Evolutionary conservation across 345 rosid species (phyloP).

Genomic region (Acer saccharum): DNA sequence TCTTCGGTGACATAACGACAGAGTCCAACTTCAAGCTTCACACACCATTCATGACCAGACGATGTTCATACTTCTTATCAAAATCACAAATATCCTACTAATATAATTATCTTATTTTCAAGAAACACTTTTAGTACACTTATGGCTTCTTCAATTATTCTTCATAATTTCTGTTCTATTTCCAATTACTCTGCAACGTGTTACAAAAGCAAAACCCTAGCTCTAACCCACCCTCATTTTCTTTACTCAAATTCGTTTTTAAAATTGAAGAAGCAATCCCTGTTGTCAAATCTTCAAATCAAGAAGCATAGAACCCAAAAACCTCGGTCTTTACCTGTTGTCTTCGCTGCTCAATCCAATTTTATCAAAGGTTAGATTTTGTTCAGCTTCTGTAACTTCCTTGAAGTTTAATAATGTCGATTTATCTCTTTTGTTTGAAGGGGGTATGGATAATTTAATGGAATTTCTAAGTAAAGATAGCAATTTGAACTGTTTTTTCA

Average conservation of each 20-base stretch:
- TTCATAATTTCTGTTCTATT: constrained; percentile 21
- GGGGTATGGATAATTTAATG: background rate
- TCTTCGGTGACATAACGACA: background rate
- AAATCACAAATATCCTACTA: background rate
- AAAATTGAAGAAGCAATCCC: constrained; percentile 28
- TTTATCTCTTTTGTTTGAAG: background rate
- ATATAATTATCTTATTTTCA: background rate
- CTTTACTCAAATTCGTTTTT: constrained; percentile 31
- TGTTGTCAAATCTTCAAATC: constrained; percentile 23
- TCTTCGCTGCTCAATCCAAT: constrained; percentile 48
- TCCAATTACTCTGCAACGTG: constrained; percentile 27
- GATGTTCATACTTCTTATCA: background rate
- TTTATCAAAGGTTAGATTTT: constrained; percentile 50
- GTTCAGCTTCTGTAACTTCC: background rate
- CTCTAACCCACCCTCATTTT: constrained; percentile 25
- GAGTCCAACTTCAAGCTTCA: background rate
- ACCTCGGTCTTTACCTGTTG: constrained; percentile 29
- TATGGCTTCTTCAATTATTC: constrained; percentile 26
- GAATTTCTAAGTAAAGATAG: background rate
- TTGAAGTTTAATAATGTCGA: background rate
- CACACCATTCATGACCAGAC: background rate
- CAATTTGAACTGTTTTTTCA: background rate
- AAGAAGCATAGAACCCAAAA: constrained; percentile 24
- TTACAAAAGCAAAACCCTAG: constrained; percentile 30
- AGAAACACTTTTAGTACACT: too few species aligned